phyloP scores from a whole-genome alignment of 352 stramenopile genomes.

The Phytophthora quininea region DNA sequence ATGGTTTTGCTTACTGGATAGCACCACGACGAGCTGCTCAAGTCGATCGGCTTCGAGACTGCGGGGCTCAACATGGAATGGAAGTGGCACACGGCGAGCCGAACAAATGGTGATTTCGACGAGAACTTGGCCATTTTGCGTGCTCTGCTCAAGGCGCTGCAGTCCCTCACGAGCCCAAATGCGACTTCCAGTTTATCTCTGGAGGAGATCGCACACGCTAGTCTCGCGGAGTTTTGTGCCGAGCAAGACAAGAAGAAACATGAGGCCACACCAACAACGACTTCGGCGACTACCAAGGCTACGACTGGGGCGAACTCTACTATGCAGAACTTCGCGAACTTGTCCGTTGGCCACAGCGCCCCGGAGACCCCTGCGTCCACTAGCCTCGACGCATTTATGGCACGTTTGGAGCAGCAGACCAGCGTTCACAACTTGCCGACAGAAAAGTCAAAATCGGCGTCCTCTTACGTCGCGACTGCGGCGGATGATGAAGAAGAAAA shows the following conservation, averaged over 20 bases:
- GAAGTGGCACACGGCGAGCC: slow-evolving; percentile 78
- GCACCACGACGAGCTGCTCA: slow-evolving; percentile 79
- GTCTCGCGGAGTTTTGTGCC: slow-evolving; percentile 32
- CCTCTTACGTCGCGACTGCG: not conserved
- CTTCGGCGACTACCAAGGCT: slow-evolving; percentile 13
- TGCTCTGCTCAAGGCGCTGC: slow-evolving; percentile 61
- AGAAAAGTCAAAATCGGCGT: slow-evolving; percentile 10
- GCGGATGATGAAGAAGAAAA: slow-evolving; percentile 39
- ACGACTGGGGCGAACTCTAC: slow-evolving; percentile 21
- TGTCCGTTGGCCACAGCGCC: not conserved
- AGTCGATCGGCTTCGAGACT: slow-evolving; percentile 79
- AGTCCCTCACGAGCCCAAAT: slow-evolving; percentile 52
- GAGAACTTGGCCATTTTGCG: slow-evolving; percentile 71
- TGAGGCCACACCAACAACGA: not conserved
- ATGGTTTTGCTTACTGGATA: slow-evolving; percentile 23
- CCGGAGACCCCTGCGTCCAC: slow-evolving; percentile 18
- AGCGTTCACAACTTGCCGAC: slow-evolving; percentile 38
- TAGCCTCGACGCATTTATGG: slow-evolving; percentile 62
- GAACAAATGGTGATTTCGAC: slow-evolving; percentile 64
- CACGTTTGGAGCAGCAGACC: slow-evolving; percentile 53
- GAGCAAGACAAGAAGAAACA: slow-evolving; percentile 35
- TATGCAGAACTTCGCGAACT: slow-evolving; percentile 9
- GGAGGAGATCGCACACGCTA: slow-evolving; percentile 56
- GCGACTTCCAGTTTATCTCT: slow-evolving; percentile 52
- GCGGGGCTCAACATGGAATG: slow-evolving; percentile 82